Percentiles rank a stretch among this genome's conserved stretches.
Evolutionary conservation across 202 grass and related monocot species (phyloP).

Genomic region (Cymbopogon flexuosus): DNA sequence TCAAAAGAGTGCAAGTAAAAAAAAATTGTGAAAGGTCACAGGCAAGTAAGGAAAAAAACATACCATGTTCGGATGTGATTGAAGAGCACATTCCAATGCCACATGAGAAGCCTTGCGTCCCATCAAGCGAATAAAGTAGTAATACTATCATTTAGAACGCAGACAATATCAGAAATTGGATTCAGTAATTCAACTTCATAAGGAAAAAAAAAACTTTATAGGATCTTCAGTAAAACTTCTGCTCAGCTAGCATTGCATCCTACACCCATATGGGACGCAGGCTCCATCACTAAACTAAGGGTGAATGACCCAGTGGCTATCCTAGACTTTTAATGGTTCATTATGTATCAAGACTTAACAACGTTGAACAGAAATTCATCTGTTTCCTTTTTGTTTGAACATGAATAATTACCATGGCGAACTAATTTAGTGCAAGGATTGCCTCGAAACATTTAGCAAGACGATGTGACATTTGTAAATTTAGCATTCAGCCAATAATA

Average conservation of each 20-base stretch:
- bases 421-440: not conserved
- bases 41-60: conserved; percentile 1
- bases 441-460: not conserved
- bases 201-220: conserved; percentile 7
- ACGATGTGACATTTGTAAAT: not conserved
- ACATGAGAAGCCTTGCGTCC: conserved; percentile 98
- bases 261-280: conserved; percentile 2
- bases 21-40: not conserved
- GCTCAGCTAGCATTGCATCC: not conserved
- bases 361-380: not conserved
- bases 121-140: conserved; percentile 98
- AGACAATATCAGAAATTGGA: conserved; percentile 22
- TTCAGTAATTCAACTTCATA: conserved; percentile 6
- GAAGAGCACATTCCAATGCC: conserved; percentile 85
- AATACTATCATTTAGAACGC: conserved; percentile 61
- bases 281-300: not conserved
- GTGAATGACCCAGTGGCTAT: not conserved
- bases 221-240: not conserved
- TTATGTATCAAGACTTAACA: not conserved
- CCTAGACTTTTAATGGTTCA: not conserved
- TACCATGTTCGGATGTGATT: conserved; percentile 96
- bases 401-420: not conserved
- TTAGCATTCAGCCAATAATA: not conserved
- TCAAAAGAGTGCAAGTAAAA: conserved; percentile 20
- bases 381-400: not conserved